Evolutionary conservation across 345 rosid genomes (phyloP).

Genomic region (Camelina hispida): DNA sequence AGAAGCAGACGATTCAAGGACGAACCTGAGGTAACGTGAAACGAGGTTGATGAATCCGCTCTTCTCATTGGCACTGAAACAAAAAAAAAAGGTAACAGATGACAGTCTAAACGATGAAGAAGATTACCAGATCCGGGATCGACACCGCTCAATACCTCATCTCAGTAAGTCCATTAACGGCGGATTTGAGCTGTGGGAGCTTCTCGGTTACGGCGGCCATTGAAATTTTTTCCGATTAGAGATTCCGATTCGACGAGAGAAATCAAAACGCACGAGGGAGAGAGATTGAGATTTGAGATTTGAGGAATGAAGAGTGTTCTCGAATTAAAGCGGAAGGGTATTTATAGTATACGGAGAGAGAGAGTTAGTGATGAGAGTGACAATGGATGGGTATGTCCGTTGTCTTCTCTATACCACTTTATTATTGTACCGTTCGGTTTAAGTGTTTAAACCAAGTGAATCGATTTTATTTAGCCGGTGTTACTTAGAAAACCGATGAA

Average conservation of each 20-base stretch:
- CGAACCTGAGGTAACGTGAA: conserved; percentile 81
- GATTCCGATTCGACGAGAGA: conserved; percentile 28
- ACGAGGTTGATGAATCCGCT: conserved; percentile 82
- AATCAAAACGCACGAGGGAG: not conserved
- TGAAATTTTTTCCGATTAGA: not conserved
- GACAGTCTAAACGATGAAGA: not conserved
- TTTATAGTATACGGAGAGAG: conserved; percentile 18
- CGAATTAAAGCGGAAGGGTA: conserved; percentile 26
- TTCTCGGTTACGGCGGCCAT: conserved; percentile 69
- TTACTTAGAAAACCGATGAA: not conserved
- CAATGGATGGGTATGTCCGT: conserved; percentile 28
- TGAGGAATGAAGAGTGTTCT: conserved; percentile 27
- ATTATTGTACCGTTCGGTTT: conserved; percentile 26
- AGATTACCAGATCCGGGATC: conserved; percentile 42
- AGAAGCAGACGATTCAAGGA: not conserved
- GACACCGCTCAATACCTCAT: conserved; percentile 57
- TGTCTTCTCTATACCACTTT: conserved; percentile 40
- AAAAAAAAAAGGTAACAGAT: conserved; percentile 12
- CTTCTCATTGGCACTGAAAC: conserved; percentile 35
- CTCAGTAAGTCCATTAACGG: conserved; percentile 59
- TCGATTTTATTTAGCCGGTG: not conserved
- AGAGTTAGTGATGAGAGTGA: conserved; percentile 34
- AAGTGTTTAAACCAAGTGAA: not conserved
- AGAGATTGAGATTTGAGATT: conserved; percentile 2
- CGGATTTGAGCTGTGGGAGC: conserved; percentile 56